A percentile compares a stretch with the other conserved stretches of the same genome.
Evolutionary conservation across 805 yeast genomes (phyloP).

Genomic region (Saccharomyces cerevisiae): DNA sequence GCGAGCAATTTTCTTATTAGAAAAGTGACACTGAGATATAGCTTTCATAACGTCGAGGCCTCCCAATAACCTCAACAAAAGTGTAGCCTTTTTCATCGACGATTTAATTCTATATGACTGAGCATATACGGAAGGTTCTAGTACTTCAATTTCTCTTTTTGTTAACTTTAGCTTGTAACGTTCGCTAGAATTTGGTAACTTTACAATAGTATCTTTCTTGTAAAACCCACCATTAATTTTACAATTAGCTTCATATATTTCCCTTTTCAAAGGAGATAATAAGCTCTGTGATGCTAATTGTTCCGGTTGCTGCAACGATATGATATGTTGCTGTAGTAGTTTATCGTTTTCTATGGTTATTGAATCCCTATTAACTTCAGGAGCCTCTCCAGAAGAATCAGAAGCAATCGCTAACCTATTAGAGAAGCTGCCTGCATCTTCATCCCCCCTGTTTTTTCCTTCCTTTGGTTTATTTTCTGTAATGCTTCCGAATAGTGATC

Average conservation of each 20-base stretch:
- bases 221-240: slow-evolving; percentile 56
- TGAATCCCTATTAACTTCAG: slow-evolving; percentile 18
- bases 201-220: slow-evolving; percentile 50
- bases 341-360: slow-evolving; percentile 31
- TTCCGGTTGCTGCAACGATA: slow-evolving; percentile 37
- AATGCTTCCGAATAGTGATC: slow-evolving; percentile 20
- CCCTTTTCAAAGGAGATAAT: slow-evolving; percentile 62
- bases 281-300: slow-evolving; percentile 46
- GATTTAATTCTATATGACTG: slow-evolving; percentile 76
- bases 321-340: slow-evolving; percentile 40
- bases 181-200: slow-evolving; percentile 34
- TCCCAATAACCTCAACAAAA: slow-evolving; percentile 67
- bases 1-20: slow-evolving; percentile 65
- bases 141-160: slow-evolving; percentile 58
- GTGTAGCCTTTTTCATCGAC: slow-evolving; percentile 81
- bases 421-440: slow-evolving; percentile 17
- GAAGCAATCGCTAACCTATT: slow-evolving; percentile 18
- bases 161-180: slow-evolving; percentile 50
- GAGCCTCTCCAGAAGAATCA: slow-evolving; percentile 14
- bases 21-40: slow-evolving; percentile 86
- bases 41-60: slow-evolving; percentile 68
- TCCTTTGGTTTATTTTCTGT: slow-evolving; percentile 9
- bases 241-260: slow-evolving; percentile 56
- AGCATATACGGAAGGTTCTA: slow-evolving; percentile 83
- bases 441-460: slow-evolving; percentile 1